Percentiles rank a stretch among this genome's conserved stretches.
These are phyloP conservation scores for Trypanosoma avium DNA, from an alignment of 208 protist species.

Conservation along the genomic window DNA sequence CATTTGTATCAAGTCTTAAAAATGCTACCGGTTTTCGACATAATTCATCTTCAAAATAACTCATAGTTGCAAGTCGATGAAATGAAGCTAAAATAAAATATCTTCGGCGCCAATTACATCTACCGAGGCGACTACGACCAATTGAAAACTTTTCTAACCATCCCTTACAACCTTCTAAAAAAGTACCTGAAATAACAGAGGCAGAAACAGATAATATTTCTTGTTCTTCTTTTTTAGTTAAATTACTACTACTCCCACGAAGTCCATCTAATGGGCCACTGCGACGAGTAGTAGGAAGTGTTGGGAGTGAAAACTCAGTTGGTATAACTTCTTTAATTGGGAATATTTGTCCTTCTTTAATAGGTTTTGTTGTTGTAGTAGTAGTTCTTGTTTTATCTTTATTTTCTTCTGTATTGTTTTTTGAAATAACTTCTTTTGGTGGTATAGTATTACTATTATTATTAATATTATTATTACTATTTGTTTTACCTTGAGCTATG, in stretches of 20 bases:
- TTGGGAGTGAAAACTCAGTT: slow-evolving; percentile 13
- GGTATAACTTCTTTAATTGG: neutral
- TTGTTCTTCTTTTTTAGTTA: slow-evolving; percentile 6
- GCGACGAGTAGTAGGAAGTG: slow-evolving; percentile 2
- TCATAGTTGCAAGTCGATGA: slow-evolving; percentile 38
- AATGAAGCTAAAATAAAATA: slow-evolving; percentile 54
- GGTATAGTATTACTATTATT: neutral
- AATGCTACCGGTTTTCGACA: slow-evolving; percentile 45
- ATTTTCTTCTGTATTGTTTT: too few relatives aligned
- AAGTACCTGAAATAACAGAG: slow-evolving; percentile 7
- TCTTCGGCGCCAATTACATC: slow-evolving; percentile 55
- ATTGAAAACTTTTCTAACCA: slow-evolving; percentile 72
- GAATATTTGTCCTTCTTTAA: too few relatives aligned
- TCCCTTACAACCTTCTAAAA: slow-evolving; percentile 35
- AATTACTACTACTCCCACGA: slow-evolving; percentile 13
- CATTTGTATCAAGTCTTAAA: slow-evolving; percentile 37
- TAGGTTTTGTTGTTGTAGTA: too few relatives aligned
- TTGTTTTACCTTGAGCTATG: neutral
- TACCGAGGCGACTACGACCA: slow-evolving; percentile 34
- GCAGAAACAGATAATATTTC: slow-evolving; percentile 8
- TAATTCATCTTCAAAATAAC: slow-evolving; percentile 60
- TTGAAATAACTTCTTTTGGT: too few relatives aligned
- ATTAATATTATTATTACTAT: neutral
- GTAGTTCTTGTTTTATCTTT: too few relatives aligned
- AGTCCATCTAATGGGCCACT: neutral